phyloP scores from a whole-genome alignment of 306 rosid genomes.

The Citrullus colocynthis region DNA sequence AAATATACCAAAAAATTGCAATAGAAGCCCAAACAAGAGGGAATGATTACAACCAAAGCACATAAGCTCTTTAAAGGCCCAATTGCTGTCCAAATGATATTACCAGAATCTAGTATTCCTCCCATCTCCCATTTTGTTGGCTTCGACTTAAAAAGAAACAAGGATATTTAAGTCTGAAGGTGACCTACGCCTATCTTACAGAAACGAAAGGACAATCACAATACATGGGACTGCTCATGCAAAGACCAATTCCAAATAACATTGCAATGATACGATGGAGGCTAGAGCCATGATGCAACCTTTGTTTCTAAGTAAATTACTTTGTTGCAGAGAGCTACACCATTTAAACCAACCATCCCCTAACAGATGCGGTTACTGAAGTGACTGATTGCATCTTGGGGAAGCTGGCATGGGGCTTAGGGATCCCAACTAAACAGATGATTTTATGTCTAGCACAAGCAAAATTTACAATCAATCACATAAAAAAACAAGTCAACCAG shows the following conservation, averaged over 20 bases:
- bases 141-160: neutral
- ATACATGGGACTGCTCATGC: neutral
- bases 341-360: neutral
- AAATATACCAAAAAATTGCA: too few relatives aligned
- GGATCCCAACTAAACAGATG: neutral
- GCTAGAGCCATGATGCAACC: neutral
- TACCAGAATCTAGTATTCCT: neutral
- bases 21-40: too few relatives aligned
- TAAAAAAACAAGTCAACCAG: neutral
- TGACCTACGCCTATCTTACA: neutral
- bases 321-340: neutral
- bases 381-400: neutral
- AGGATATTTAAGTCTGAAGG: neutral
- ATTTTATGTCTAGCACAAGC: neutral
- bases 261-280: neutral
- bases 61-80: neutral
- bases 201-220: neutral
- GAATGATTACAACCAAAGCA: neutral
- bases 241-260: neutral
- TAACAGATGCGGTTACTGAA: neutral
- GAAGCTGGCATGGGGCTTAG: neutral
- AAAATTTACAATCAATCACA: neutral
- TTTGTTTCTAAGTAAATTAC: neutral
- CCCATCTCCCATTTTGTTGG: neutral
- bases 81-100: neutral